A percentile compares a stretch with the other conserved stretches of the same genome.
Evolutionary conservation across 768 basidiomycete species (phyloP).

Genomic region (Lentinus brumalis): DNA sequence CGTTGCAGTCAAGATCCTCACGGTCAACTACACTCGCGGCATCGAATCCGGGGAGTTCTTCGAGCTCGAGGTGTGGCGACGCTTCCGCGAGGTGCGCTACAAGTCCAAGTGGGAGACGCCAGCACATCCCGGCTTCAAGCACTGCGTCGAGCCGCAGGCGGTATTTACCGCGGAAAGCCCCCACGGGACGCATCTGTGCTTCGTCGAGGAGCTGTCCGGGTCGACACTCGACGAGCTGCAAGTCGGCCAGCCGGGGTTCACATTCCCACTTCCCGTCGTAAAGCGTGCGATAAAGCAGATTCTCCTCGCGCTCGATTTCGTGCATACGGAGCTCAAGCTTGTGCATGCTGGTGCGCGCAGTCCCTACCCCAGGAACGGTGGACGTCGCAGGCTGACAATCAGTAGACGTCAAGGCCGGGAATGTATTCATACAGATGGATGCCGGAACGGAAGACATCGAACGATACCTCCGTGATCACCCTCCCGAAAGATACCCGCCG

Average conservation of each 20-base stretch:
- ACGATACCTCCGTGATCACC: not conserved
- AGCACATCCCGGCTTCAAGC: not conserved
- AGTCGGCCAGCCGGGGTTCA: not conserved
- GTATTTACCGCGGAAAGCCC: not conserved
- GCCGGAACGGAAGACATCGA: not conserved
- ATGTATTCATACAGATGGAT: slow-evolving; percentile 1
- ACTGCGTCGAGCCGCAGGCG: not conserved
- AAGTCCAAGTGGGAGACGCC: not conserved
- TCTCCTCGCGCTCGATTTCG: not conserved
- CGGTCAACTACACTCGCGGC: not conserved
- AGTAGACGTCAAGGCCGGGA: slow-evolving; percentile 4
- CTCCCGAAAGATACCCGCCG: slow-evolving; percentile 3
- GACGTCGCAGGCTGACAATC: not conserved
- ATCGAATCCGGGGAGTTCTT: not conserved
- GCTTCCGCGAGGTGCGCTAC: not conserved
- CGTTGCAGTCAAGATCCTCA: not conserved
- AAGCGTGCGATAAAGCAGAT: not conserved
- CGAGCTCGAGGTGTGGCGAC: not conserved
- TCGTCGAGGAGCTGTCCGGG: slow-evolving; percentile 4
- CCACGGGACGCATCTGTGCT: slow-evolving; percentile 1
- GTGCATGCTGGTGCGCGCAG: not conserved
- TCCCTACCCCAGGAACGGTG: too few species aligned
- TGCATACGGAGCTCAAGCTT: not conserved
- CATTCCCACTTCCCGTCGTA: not conserved
- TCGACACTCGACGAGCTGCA: slow-evolving; percentile 2